Conservation (phyloP, 305 asterid species). For the Coffea humblotiana region DNA sequence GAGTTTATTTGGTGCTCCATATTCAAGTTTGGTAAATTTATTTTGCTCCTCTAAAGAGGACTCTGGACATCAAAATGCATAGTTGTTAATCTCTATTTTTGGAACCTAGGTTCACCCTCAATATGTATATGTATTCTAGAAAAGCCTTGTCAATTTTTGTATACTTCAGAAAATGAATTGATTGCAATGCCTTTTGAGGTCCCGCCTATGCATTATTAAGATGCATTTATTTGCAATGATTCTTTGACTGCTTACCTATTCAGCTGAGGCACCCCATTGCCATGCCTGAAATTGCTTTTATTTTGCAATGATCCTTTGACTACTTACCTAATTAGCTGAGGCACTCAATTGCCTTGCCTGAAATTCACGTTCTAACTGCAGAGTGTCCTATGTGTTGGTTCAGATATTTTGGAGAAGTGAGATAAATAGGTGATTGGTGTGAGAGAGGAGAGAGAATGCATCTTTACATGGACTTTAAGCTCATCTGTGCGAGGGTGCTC, state of each 20-base stretch:
- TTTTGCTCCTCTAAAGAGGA: background rate
- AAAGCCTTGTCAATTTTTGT: background rate
- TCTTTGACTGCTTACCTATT: background rate
- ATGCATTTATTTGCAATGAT: background rate
- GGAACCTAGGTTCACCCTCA: background rate
- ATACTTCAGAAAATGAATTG: background rate
- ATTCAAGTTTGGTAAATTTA: background rate
- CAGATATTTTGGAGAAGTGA: background rate
- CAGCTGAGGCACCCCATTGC: background rate
- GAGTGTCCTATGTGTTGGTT: background rate
- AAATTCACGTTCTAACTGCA: background rate
- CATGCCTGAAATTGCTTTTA: background rate
- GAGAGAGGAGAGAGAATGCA: background rate
- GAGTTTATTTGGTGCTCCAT: too few relatives aligned
- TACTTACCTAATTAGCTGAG: background rate
- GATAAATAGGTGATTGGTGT: background rate
- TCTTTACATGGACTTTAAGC: background rate
- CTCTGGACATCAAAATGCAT: background rate
- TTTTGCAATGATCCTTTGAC: background rate
- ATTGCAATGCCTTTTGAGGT: background rate
- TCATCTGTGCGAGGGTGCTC: background rate
- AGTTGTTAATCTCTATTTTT: background rate
- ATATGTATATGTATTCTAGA: background rate
- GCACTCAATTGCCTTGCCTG: background rate
- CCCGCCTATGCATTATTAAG: background rate